Percentiles rank a stretch among this genome's conserved stretches.
phyloP scores from a whole-genome alignment of 2,329 filamentous ascomycete species.

The Trichoderma sp. region DNA sequence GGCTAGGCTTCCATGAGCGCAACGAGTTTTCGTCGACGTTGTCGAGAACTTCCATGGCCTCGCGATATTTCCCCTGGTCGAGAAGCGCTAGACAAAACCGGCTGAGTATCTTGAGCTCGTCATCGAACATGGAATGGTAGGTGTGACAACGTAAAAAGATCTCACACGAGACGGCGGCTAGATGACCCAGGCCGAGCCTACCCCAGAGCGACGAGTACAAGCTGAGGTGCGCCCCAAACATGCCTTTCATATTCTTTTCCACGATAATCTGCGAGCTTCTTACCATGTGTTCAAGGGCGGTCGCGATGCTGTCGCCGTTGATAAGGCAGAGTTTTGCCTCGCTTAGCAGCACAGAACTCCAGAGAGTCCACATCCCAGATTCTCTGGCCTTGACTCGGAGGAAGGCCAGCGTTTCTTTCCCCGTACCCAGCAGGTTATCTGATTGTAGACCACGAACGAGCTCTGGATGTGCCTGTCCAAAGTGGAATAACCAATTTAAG shows the following conservation, averaged over 20 bases:
- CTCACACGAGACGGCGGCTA: slow-evolving; percentile 63
- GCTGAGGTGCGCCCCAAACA: slow-evolving; percentile 71
- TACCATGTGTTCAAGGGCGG: slow-evolving; percentile 73
- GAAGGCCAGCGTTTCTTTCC: slow-evolving; percentile 78
- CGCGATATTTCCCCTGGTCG: slow-evolving; percentile 67
- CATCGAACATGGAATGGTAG: slow-evolving; percentile 61
- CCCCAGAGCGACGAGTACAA: slow-evolving; percentile 73
- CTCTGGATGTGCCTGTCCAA: slow-evolving; percentile 78
- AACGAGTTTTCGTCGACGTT: slow-evolving; percentile 57
- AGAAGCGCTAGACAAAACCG: slow-evolving; percentile 61
- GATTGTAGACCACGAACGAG: slow-evolving; percentile 69
- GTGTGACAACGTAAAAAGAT: slow-evolving; percentile 73
- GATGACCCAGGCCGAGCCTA: slow-evolving; percentile 62
- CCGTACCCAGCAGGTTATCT: slow-evolving; percentile 70
- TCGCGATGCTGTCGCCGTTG: slow-evolving; percentile 63
- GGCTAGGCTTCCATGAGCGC: slow-evolving; percentile 73
- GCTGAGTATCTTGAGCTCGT: slow-evolving; percentile 72
- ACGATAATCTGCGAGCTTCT: slow-evolving; percentile 79
- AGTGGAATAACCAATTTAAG: slow-evolving; percentile 93
- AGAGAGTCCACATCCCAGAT: slow-evolving; percentile 77
- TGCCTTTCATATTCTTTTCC: slow-evolving; percentile 69
- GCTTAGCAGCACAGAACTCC: slow-evolving; percentile 78
- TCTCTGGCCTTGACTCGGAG: slow-evolving; percentile 85
- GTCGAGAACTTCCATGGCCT: slow-evolving; percentile 52
- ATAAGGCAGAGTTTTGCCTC: slow-evolving; percentile 79